Evolutionary conservation across 352 stramenopile species (phyloP).

Genomic region (Phytophthora tentaculata): DNA sequence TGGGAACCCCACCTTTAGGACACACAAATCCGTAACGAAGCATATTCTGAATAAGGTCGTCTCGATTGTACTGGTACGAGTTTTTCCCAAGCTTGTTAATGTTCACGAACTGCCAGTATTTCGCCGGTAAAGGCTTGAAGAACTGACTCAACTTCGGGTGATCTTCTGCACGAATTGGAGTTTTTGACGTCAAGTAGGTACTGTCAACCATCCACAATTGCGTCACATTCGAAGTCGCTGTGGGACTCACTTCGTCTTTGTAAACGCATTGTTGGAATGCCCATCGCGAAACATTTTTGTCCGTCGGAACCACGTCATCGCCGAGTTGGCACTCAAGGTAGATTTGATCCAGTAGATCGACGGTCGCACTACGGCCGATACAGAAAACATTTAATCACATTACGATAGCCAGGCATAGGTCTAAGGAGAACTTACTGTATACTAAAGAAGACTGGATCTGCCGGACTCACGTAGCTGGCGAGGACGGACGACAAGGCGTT

Average conservation of each 20-base stretch:
- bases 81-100: slow-evolving; percentile 34
- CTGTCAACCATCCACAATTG: slow-evolving; percentile 38
- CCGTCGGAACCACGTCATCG: slow-evolving; percentile 32
- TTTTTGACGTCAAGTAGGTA: slow-evolving; percentile 9
- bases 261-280: slow-evolving; percentile 46
- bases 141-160: slow-evolving; percentile 31
- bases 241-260: slow-evolving; percentile 26
- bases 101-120: slow-evolving; percentile 40
- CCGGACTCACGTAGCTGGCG: slow-evolving; percentile 41
- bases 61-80: slow-evolving; percentile 40
- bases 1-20: slow-evolving; percentile 20
- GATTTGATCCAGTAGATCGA: slow-evolving; percentile 46
- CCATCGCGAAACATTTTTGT: slow-evolving; percentile 38
- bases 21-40: slow-evolving; percentile 37
- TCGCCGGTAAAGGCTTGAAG: slow-evolving; percentile 24
- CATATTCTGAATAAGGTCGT: slow-evolving; percentile 38
- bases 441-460: slow-evolving; percentile 57
- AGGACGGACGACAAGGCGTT: slow-evolving; percentile 40
- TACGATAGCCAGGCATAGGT: not conserved
- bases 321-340: slow-evolving; percentile 56
- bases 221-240: slow-evolving; percentile 31
- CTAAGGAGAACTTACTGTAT: slow-evolving; percentile 49
- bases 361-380: slow-evolving; percentile 41
- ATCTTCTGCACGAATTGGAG: slow-evolving; percentile 24
- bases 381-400: not conserved